phyloP scores from a whole-genome alignment of 148 eudicot species.

The Tetragonia tetragonoides region DNA sequence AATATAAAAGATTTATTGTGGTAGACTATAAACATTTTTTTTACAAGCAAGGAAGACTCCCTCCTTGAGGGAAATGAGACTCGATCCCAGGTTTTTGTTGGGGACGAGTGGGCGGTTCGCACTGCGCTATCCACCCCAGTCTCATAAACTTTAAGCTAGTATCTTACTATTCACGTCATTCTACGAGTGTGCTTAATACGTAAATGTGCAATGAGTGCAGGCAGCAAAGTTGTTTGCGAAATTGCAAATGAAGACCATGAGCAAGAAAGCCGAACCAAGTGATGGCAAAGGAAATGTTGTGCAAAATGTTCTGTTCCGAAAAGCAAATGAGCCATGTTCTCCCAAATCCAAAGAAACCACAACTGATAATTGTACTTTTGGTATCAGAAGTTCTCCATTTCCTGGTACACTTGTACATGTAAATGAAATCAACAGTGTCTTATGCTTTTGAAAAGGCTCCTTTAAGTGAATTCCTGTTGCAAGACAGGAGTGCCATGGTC shows the following conservation, averaged over 20 bases:
- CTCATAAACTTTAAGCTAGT: no score
- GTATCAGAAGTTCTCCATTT: slow-evolving; percentile 22
- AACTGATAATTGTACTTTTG: slow-evolving; percentile 11
- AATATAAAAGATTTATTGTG: background rate
- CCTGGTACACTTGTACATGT: slow-evolving; percentile 18
- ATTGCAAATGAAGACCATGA: slow-evolving; percentile 37
- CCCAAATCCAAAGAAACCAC: slow-evolving; percentile 21
- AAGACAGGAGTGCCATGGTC: background rate
- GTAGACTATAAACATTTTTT: no score
- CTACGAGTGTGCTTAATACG: background rate
- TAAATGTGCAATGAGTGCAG: slow-evolving; percentile 35
- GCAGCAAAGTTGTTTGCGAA: slow-evolving; percentile 57
- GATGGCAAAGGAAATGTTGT: slow-evolving; percentile 25
- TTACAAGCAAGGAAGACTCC: no score
- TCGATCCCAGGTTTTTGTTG: no score
- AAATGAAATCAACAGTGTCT: slow-evolving; percentile 14
- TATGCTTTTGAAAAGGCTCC: slow-evolving; percentile 12
- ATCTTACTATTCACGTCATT: background rate
- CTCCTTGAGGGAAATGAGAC: no score
- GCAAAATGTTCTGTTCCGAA: slow-evolving; percentile 29
- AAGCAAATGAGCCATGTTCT: slow-evolving; percentile 23
- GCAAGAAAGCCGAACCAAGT: slow-evolving; percentile 31
- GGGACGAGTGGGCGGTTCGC: no score
- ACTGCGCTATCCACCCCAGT: no score
- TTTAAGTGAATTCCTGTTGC: slow-evolving; percentile 16